Percentiles rank a stretch among this genome's conserved stretches.
These are phyloP conservation scores for Venturia pyrina DNA, from an alignment of 2,329 filamentous ascomycete genomes.

Conservation along the genomic window DNA sequence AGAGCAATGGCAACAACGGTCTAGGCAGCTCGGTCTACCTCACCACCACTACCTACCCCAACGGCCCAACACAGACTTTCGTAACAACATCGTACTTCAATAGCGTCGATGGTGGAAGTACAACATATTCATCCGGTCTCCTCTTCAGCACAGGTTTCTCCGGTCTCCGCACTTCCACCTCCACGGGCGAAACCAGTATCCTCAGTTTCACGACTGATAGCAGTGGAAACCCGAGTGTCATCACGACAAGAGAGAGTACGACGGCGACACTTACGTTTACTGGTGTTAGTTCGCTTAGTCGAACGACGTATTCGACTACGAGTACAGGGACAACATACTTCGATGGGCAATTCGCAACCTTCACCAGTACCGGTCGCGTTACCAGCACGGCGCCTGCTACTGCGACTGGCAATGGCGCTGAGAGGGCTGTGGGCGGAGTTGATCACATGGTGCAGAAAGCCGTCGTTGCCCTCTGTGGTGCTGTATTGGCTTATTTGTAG, in stretches of 20 bases:
- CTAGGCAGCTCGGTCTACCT: background rate
- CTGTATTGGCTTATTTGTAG: background rate
- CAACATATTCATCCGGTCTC: background rate
- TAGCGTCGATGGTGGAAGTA: background rate
- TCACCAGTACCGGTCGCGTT: background rate
- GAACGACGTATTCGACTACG: background rate
- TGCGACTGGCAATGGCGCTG: background rate
- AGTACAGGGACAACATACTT: background rate
- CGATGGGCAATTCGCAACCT: background rate
- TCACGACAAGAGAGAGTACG: background rate
- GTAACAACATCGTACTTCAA: background rate
- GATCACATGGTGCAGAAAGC: background rate
- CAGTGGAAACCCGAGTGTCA: background rate
- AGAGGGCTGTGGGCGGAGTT: background rate
- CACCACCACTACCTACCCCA: slow-evolving; percentile 6
- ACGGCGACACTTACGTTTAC: background rate
- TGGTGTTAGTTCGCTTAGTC: background rate
- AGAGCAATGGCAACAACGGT: background rate
- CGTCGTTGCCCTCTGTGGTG: background rate
- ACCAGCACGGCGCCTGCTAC: background rate
- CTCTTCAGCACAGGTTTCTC: background rate
- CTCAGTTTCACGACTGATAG: background rate
- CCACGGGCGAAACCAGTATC: background rate
- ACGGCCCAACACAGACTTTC: slow-evolving; percentile 8
- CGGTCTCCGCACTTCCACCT: background rate